Evolutionary conservation across 768 basidiomycete species (phyloP).

Genomic region (Mycena vitilis): DNA sequence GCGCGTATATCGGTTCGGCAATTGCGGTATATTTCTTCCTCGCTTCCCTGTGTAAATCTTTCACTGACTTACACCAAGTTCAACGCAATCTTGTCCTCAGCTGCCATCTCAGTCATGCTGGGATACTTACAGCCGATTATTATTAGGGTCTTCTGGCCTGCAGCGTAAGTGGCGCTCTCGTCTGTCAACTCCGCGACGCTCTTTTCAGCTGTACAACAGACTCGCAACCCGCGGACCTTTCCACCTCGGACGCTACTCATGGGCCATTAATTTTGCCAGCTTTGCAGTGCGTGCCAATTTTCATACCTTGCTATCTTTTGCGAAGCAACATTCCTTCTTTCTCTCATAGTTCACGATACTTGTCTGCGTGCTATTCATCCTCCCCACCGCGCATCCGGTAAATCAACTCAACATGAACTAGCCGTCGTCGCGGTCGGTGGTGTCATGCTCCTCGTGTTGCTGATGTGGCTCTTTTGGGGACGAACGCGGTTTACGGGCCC

Average conservation of each 20-base stretch:
- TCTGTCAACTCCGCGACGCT: too few species aligned
- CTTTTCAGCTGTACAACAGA: too few species aligned
- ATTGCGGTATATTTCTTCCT: slow-evolving; percentile 68
- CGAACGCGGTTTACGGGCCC: slow-evolving; percentile 56
- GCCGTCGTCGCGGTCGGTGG: slow-evolving; percentile 64
- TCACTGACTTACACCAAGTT: slow-evolving; percentile 55
- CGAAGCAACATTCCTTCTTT: background rate
- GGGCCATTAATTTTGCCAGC: slow-evolving; percentile 61
- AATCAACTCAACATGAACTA: slow-evolving; percentile 68
- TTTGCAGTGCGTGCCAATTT: slow-evolving; percentile 51
- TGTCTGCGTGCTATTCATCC: slow-evolving; percentile 65
- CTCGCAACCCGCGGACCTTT: slow-evolving; percentile 63
- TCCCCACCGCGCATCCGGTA: slow-evolving; percentile 66
- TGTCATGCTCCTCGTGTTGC: slow-evolving; percentile 55
- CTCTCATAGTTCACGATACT: slow-evolving; percentile 59
- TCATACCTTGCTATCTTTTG: background rate
- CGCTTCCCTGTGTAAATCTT: too few species aligned
- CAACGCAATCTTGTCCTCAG: slow-evolving; percentile 67
- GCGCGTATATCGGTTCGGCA: slow-evolving; percentile 67
- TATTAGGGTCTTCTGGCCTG: slow-evolving; percentile 69
- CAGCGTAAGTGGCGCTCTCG: too few species aligned
- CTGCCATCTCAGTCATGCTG: slow-evolving; percentile 68
- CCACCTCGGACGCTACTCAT: slow-evolving; percentile 63
- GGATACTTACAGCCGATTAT: slow-evolving; percentile 69
- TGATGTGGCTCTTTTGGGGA: slow-evolving; percentile 63